phyloP scores from a whole-genome alignment of 305 asterid genomes.

The Fraxinus platypoda region DNA sequence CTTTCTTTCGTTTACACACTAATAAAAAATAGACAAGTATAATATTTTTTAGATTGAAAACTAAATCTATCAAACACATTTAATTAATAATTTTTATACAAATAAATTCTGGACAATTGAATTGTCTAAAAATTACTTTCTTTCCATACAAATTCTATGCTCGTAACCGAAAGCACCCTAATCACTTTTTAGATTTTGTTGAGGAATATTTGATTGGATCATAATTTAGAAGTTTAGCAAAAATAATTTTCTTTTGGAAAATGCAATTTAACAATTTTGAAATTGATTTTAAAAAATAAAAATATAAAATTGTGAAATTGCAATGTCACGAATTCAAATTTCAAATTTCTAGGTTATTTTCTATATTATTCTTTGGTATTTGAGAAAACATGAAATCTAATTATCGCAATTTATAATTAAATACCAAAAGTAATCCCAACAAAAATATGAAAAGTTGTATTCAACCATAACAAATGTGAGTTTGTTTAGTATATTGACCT shows the following conservation, averaged over 20 bases:
- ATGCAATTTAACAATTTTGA: background rate
- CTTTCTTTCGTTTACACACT: too few relatives aligned
- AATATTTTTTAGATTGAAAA: too few relatives aligned
- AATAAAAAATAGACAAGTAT: too few relatives aligned
- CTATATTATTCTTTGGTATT: background rate
- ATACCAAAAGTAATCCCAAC: background rate
- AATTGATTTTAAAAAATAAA: too few relatives aligned
- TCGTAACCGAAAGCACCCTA: too few relatives aligned
- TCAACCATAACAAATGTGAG: background rate
- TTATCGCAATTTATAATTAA: background rate
- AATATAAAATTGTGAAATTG: background rate
- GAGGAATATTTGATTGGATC: background rate
- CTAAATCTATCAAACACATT: too few relatives aligned
- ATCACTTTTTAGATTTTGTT: background rate
- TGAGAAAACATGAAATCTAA: background rate
- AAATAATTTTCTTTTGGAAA: background rate
- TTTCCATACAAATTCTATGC: too few relatives aligned
- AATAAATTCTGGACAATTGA: too few relatives aligned
- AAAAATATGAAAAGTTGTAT: background rate
- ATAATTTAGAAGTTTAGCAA: background rate
- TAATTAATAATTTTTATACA: too few relatives aligned
- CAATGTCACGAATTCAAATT: background rate
- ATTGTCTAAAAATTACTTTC: too few relatives aligned
- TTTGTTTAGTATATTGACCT: background rate
- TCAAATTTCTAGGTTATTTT: background rate